These are phyloP conservation scores for Chytriomyces hyalinus DNA, from an alignment of 192 early-diverging fungal genomes.

Conservation along the genomic window DNA sequence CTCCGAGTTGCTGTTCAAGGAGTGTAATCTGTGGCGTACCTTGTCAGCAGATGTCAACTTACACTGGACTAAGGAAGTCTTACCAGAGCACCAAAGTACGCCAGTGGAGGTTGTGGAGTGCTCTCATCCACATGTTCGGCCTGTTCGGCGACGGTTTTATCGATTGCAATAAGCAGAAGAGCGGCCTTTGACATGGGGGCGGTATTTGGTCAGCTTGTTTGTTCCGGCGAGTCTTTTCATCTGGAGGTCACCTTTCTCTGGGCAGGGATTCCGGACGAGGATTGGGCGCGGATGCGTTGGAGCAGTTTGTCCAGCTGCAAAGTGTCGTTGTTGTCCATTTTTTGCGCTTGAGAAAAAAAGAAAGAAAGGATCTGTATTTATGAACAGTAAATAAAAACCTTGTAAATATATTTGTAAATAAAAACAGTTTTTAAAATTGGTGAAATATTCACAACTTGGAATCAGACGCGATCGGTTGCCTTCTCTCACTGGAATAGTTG, in stretches of 20 bases:
- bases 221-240: background rate
- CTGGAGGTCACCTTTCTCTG: constrained; percentile 71
- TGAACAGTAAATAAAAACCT: too few relatives aligned
- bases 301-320: constrained; percentile 62
- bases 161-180: constrained; percentile 51
- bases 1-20: constrained; percentile 64
- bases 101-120: constrained; percentile 69
- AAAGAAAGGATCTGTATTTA: constrained; percentile 25
- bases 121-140: background rate
- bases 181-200: constrained; percentile 41
- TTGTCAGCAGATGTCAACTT: background rate
- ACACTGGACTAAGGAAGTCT: background rate
- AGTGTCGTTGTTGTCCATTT: constrained; percentile 3
- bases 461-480: too few relatives aligned
- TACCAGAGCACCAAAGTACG: constrained; percentile 91
- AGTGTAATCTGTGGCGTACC: constrained; percentile 58
- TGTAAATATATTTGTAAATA: too few relatives aligned
- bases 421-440: too few relatives aligned
- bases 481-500: too few relatives aligned
- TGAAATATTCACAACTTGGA: too few relatives aligned
- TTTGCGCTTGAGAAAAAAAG: constrained; percentile 34
- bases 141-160: constrained; percentile 82
- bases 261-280: constrained; percentile 78
- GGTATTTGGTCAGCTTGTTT: background rate
- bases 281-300: constrained; percentile 70